A percentile compares a stretch with the other conserved stretches of the same genome.
Conservation (phyloP, 1,139 yeast species). For the Diutina sp. region DNA sequence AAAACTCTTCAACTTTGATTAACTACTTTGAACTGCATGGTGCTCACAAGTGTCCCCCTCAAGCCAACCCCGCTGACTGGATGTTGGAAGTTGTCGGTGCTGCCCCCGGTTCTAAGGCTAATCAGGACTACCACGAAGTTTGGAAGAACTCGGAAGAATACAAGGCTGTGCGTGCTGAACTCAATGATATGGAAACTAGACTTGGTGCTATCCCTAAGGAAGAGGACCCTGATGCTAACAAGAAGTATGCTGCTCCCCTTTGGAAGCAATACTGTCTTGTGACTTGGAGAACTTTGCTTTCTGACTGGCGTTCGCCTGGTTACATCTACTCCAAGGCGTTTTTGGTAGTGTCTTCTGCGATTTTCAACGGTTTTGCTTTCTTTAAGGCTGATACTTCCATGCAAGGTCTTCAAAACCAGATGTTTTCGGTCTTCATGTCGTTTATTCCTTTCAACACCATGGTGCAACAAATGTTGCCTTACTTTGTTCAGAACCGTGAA, state of each 20-base stretch:
- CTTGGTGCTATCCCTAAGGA: conserved; percentile 16
- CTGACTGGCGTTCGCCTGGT: conserved; percentile 11
- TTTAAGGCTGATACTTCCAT: conserved; percentile 9
- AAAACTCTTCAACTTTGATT: conserved; percentile 8
- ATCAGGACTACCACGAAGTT: conserved; percentile 49
- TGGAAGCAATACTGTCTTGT: conserved; percentile 8
- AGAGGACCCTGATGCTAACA: conserved; percentile 5
- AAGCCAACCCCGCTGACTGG: conserved; percentile 12
- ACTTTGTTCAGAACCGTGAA: conserved; percentile 1
- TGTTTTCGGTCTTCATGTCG: conserved; percentile 2
- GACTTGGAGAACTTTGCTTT: conserved; percentile 8
- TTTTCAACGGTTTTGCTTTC: conserved; percentile 11
- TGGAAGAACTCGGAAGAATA: conserved; percentile 54
- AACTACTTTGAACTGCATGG: conserved; percentile 9
- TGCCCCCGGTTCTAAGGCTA: conserved; percentile 63
- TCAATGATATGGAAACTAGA: conserved; percentile 32
- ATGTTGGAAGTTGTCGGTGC: conserved; percentile 56
- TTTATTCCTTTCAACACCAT: conserved; percentile 2
- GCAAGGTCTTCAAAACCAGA: conserved; percentile 11
- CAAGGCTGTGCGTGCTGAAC: conserved; percentile 25
- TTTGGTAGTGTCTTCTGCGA: conserved; percentile 8
- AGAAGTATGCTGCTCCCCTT: conserved; percentile 8
- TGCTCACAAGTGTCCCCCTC: conserved; percentile 10
- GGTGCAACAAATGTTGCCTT: conserved; percentile 3
- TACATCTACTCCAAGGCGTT: conserved; percentile 10